These are phyloP conservation scores for Kockiozyma suomiensis DNA, from an alignment of 805 yeast genomes.

Conservation along the genomic window DNA sequence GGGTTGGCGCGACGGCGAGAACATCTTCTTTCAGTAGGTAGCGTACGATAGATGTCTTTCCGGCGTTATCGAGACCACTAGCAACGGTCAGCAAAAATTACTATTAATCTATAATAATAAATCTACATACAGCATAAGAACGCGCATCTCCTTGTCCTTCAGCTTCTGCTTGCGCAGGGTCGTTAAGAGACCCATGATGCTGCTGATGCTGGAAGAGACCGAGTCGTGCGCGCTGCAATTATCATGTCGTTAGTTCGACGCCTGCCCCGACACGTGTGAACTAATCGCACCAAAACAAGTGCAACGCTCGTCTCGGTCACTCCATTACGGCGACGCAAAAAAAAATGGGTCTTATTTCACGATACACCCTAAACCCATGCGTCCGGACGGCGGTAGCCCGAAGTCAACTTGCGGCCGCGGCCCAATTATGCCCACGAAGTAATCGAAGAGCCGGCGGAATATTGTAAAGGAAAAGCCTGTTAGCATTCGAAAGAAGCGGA, in stretches of 20 bases:
- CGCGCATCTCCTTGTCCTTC: slow-evolving; percentile 75
- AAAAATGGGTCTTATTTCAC: background rate
- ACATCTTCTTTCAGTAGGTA: slow-evolving; percentile 55
- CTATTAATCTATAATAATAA: background rate
- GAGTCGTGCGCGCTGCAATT: too few species aligned
- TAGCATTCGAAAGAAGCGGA: too few species aligned
- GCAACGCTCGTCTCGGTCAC: background rate
- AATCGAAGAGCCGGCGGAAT: too few species aligned
- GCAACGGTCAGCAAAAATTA: background rate
- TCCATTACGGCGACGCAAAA: background rate
- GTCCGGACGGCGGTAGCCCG: background rate
- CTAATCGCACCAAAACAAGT: background rate
- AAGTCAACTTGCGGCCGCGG: background rate
- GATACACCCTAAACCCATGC: slow-evolving; percentile 9
- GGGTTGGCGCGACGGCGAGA: slow-evolving; percentile 72
- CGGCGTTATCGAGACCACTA: slow-evolving; percentile 84
- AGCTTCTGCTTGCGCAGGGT: slow-evolving; percentile 79
- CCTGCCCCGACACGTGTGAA: too few species aligned
- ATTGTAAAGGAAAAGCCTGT: too few species aligned
- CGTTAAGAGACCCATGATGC: slow-evolving; percentile 33
- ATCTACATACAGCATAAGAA: slow-evolving; percentile 56
- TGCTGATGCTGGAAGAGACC: background rate
- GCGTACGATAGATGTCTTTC: slow-evolving; percentile 83
- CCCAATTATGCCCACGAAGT: background rate
- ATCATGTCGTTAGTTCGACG: background rate